A percentile compares a stretch with the other conserved stretches of the same genome.
Evolutionary conservation across 202 grass and related monocot species (phyloP).

Genomic region (Setaria italica): DNA sequence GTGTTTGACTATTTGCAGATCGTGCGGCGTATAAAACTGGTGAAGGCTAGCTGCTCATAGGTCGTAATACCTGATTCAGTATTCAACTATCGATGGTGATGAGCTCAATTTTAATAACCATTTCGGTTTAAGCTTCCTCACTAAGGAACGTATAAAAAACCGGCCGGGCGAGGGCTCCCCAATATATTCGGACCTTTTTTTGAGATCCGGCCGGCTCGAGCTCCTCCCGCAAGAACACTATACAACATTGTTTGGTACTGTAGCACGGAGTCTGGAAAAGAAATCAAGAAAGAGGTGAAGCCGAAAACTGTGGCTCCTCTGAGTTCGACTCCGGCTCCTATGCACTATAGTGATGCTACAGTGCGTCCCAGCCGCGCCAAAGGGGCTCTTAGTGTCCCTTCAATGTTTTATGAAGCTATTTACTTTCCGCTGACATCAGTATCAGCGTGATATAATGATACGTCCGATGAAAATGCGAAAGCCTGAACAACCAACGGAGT

Average conservation of each 20-base stretch:
- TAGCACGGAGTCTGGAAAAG: too few relatives aligned
- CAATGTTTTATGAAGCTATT: background rate
- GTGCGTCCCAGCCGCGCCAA: too few relatives aligned
- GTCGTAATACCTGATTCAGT: constrained; percentile 20
- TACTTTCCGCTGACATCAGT: too few relatives aligned
- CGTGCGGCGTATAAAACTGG: background rate
- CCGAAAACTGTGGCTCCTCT: too few relatives aligned
- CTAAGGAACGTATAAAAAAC: background rate
- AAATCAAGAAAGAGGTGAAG: too few relatives aligned
- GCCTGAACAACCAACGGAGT: background rate
- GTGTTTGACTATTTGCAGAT: constrained; percentile 29
- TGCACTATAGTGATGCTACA: too few relatives aligned
- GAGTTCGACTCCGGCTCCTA: too few relatives aligned
- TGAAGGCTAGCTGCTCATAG: background rate
- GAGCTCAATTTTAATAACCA: background rate
- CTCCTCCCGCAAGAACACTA: too few relatives aligned
- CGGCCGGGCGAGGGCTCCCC: too few relatives aligned
- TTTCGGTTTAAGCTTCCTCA: background rate
- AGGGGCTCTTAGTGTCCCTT: background rate
- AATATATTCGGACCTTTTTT: too few relatives aligned
- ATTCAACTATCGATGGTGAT: background rate
- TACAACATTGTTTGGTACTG: too few relatives aligned
- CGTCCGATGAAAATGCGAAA: background rate
- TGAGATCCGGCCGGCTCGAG: too few relatives aligned
- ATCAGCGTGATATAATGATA: background rate